These are phyloP conservation scores for Tolypocladium sp. DNA, from an alignment of 2,329 filamentous ascomycete species.

Conservation along the genomic window DNA sequence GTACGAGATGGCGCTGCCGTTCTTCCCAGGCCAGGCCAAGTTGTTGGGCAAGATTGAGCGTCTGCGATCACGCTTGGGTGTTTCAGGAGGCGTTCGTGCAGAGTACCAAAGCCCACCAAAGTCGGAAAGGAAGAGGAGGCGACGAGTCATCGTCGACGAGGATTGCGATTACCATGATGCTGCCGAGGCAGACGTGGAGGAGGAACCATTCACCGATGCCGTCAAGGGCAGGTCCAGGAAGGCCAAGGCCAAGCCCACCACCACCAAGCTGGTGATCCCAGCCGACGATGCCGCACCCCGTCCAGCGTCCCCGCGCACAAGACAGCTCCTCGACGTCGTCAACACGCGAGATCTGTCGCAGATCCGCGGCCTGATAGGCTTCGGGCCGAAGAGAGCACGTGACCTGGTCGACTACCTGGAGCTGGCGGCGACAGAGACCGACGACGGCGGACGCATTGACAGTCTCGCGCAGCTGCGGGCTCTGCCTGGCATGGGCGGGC, in stretches of 20 bases:
- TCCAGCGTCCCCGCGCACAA: constrained; percentile 44
- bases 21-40: constrained; percentile 79
- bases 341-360: constrained; percentile 60
- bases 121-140: not conserved
- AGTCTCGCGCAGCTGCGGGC: constrained; percentile 41
- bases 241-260: not conserved
- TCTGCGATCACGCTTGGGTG: constrained; percentile 42
- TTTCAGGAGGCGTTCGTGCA: constrained; percentile 8
- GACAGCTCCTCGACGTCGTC: constrained; percentile 57
- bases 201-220: not conserved
- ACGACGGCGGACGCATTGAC: constrained; percentile 32
- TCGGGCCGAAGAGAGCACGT: constrained; percentile 62
- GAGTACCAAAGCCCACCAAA: not conserved
- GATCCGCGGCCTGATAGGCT: constrained; percentile 59
- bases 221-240: not conserved
- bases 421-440: constrained; percentile 20
- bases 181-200: constrained; percentile 16
- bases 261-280: not conserved
- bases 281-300: constrained; percentile 4
- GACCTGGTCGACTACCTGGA: constrained; percentile 50
- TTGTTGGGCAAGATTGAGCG: constrained; percentile 60
- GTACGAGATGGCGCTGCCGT: constrained; percentile 77
- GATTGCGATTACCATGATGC: constrained; percentile 6
- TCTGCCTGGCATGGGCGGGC: constrained; percentile 48
- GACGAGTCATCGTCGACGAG: not conserved